A percentile compares a stretch with the other conserved stretches of the same genome.
phyloP scores from a whole-genome alignment of 2,329 filamentous ascomycete species.

The Teratosphaeria nubilosa region DNA sequence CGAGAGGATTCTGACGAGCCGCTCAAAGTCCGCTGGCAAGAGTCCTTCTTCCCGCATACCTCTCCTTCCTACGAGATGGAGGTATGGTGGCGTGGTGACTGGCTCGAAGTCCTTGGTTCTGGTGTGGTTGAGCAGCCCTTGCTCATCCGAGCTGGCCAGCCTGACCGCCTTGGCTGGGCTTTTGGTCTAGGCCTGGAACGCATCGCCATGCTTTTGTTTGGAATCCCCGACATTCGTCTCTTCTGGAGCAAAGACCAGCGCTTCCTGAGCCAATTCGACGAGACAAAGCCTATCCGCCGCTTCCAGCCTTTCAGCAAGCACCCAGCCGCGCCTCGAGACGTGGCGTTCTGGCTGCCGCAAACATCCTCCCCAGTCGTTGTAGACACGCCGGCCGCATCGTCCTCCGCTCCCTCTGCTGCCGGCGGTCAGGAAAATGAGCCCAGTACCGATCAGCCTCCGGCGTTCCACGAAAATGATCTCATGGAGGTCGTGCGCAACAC shows the following conservation, averaged over 20 bases:
- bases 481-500: slow-evolving; percentile 89
- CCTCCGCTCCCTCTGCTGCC: slow-evolving; percentile 24
- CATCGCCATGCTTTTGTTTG: slow-evolving; percentile 94
- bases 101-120: slow-evolving; percentile 92
- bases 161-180: slow-evolving; percentile 77
- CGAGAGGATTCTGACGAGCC: slow-evolving; percentile 48
- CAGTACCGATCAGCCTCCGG: slow-evolving; percentile 23
- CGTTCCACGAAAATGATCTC: slow-evolving; percentile 88
- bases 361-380: slow-evolving; percentile 16
- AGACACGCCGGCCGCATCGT: slow-evolving; percentile 21
- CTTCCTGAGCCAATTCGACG: slow-evolving; percentile 72
- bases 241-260: slow-evolving; percentile 86
- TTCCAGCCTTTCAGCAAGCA: slow-evolving; percentile 88
- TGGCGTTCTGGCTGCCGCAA: slow-evolving; percentile 74
- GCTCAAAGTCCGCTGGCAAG: slow-evolving; percentile 82
- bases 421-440: slow-evolving; percentile 25
- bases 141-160: slow-evolving; percentile 64
- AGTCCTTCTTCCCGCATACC: slow-evolving; percentile 96
- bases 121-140: slow-evolving; percentile 80
- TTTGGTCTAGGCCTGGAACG: slow-evolving; percentile 91
- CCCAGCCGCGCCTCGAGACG: slow-evolving; percentile 80
- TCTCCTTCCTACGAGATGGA: slow-evolving; percentile 93
- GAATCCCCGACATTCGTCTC: slow-evolving; percentile 88
- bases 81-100: slow-evolving; percentile 86
- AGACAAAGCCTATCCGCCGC: slow-evolving; percentile 42